Base-by-base conservation (phyloP, 306 rosid genomes). In the Prunus mume region DNA sequence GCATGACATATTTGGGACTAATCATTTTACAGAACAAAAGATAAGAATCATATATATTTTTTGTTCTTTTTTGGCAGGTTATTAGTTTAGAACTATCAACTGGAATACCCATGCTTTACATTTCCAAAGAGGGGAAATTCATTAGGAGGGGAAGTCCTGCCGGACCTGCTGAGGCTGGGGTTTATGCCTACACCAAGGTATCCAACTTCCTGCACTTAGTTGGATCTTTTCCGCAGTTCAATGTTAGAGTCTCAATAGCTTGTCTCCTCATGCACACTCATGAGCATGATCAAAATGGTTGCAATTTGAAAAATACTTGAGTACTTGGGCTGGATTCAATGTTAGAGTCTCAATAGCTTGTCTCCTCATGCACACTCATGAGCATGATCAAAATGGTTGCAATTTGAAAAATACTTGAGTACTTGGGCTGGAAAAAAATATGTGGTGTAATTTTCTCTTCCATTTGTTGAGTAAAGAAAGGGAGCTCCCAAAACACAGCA, bases 61-160 rank as follows among this genome's bases (percentile, higher is more conserved):
- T 27, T 14, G 24, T 38, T 24, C 38, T 74, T 15, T 60, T 75
- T 81, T 72, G 76, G 28, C 88, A 96, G 99, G 98, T 96, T 69
- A 96, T 96, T 73, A 92, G 98, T 77, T 79, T 96, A 77, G 99
- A 96, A 86, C 75, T 96, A 62, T 96, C 99, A 49, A 96, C 99
- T 52, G 99, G 99, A 80, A 92, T 96, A 76, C 99, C 99, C 20
- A 92, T 96, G 99, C 99, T 96, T 69, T 96, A 96, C 83, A 96
- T 96, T 79, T 87, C 86, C 83, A 92, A 91, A 86, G 98, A 88
- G 68, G 99, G 99, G 46, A 88, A 78, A 80, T 96, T 92, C 93
- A 86, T 86, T 22, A 85, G 99, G 82, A 92, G 99, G 82, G 99
- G 99, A 77, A 92, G 99, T 82, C 99, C 99, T 24, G 75, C 89